Evolutionary conservation across 1,139 yeast genomes (phyloP), one percentile per base, ranked within the genome.

Genomic region (Blastobotrys niveus): DNA sequence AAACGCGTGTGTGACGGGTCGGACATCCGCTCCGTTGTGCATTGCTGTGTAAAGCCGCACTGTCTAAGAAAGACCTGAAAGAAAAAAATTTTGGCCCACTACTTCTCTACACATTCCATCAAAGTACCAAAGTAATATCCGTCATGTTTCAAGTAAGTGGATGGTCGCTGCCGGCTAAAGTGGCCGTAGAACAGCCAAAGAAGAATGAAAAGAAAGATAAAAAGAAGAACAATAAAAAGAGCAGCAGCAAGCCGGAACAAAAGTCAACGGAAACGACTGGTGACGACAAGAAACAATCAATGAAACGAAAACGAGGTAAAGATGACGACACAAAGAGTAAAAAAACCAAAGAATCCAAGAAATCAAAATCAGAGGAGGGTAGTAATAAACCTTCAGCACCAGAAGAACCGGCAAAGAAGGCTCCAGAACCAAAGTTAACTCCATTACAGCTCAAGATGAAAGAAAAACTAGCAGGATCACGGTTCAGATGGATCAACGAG

Each of bases 401-500:
- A 3, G 31, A 46, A 21, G 29, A 25, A 8, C 38, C 29, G 41
- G 35, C 37, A 32, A 35, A 26, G 40, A 17, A 14, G 19, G 34
- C 3, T 15, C 21, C 19, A 18, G 20, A 38, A 35, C 36, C 39
- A 41, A 32, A 29, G 27, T 68, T 91, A 43, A 89, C 97, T 0
- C 95, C 96, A 14, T 68, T 93, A 53, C 98, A 93, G 63, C 87
- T 84, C 57, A 93, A 91, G 61, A 91, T 91, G 97, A 79, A 87
- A 80, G 88, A 86, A 40, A 91, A 91, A 63, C 74, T 91, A 38
- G 79, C 95, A 1, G 99, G 98, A 0, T 88, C 97, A 0, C 71
- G 98, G 56, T 91, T 91, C 66, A 74, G 99, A 63, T 91, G 97
- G 97, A 93, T 91, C 60, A 91, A 91, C 62, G 98, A 91, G 63